Conservation (phyloP, 768 basidiomycete species). For the Calocera cornea region DNA sequence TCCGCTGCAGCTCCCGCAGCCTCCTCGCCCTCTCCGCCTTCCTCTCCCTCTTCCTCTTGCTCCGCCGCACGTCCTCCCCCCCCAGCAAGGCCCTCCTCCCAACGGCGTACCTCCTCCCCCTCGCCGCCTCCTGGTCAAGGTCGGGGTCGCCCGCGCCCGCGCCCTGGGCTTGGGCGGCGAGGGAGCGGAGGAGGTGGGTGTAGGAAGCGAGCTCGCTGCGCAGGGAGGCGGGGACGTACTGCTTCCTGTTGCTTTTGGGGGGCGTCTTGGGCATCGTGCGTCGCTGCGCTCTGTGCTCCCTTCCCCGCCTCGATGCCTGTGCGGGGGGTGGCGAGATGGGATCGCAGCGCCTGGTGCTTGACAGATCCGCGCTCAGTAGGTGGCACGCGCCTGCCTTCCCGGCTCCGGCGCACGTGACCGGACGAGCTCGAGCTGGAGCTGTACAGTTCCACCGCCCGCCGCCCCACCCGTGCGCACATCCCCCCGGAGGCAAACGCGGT, state of each 20-base stretch:
- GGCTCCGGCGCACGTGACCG: neutral
- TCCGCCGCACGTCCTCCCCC: neutral
- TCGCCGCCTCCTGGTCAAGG: no score
- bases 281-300: no score
- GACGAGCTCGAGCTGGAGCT: neutral
- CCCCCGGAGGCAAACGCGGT: neutral
- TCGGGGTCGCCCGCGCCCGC: no score
- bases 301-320: no score
- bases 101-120: no score
- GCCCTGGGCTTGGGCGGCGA: no score
- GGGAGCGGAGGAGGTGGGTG: slow-evolving; percentile 7
- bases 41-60: neutral
- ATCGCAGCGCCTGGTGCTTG: no score
- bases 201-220: slow-evolving; percentile 6
- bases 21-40: neutral
- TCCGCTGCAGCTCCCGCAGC: neutral
- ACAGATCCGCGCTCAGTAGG: neutral
- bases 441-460: neutral
- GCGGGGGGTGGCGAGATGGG: neutral
- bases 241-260: neutral
- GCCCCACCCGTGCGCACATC: neutral
- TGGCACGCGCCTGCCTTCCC: neutral
- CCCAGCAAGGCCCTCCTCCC: neutral
- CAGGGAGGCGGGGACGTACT: neutral
- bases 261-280: neutral